Conservation (phyloP, 2,329 filamentous ascomycete genomes). For the Claviceps sorghi region DNA sequence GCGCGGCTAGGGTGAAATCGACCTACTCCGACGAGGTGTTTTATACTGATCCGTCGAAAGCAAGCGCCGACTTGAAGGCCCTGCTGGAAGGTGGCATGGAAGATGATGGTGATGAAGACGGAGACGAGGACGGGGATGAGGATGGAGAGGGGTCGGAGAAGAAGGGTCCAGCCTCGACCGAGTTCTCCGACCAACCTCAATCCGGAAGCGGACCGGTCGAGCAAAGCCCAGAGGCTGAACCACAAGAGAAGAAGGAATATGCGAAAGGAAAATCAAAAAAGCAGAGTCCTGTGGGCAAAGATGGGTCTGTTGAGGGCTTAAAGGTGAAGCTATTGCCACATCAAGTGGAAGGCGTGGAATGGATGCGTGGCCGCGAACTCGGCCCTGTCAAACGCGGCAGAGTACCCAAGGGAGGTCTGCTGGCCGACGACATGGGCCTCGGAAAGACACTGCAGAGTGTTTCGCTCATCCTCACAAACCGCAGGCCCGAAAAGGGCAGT, state of each 20-base stretch:
- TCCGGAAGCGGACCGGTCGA: slow-evolving; percentile 2
- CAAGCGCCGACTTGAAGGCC: slow-evolving; percentile 63
- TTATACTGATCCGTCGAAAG: slow-evolving; percentile 58
- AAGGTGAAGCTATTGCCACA: slow-evolving; percentile 82
- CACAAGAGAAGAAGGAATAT: background rate
- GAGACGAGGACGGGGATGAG: background rate
- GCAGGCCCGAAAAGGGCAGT: slow-evolving; percentile 45
- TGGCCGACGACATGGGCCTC: slow-evolving; percentile 94
- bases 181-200: background rate
- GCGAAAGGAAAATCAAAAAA: slow-evolving; percentile 9
- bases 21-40: slow-evolving; percentile 30
- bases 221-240: slow-evolving; percentile 10
- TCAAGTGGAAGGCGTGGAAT: slow-evolving; percentile 83
- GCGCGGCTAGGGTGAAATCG: slow-evolving; percentile 4
- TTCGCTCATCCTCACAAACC: slow-evolving; percentile 71
- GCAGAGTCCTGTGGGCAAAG: slow-evolving; percentile 20
- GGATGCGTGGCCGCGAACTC: slow-evolving; percentile 89
- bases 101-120: slow-evolving; percentile 47
- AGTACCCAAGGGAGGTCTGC: slow-evolving; percentile 80
- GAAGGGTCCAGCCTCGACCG: background rate
- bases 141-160: background rate
- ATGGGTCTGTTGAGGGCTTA: slow-evolving; percentile 56
- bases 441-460: slow-evolving; percentile 95
- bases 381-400: slow-evolving; percentile 68
- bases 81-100: slow-evolving; percentile 71